A percentile compares a stretch with the other conserved stretches of the same genome.
Conservation (phyloP, 176 grass and related monocot species). For the Pharus latifolius region DNA sequence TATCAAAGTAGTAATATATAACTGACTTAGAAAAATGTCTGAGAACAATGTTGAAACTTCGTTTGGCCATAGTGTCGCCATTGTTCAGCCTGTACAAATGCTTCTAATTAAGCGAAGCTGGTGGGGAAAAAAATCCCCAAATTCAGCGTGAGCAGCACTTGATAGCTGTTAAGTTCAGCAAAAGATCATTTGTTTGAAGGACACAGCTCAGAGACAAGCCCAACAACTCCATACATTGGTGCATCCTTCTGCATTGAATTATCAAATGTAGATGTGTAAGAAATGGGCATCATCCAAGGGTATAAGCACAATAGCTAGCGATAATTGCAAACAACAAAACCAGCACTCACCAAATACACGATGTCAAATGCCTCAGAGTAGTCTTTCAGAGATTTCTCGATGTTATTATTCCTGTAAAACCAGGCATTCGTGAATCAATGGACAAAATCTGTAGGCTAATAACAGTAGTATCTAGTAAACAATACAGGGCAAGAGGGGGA, state of each 20-base stretch:
- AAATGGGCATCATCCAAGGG: background rate
- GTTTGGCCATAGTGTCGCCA: background rate
- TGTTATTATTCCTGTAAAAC: constrained; percentile 63
- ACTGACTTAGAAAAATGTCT: background rate
- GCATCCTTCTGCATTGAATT: constrained; percentile 57
- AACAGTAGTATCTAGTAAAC: background rate
- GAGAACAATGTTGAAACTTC: background rate
- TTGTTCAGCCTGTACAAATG: constrained; percentile 9
- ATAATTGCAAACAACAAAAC: background rate
- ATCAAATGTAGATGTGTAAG: background rate
- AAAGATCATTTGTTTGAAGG: constrained; percentile 18
- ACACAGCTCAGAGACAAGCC: constrained; percentile 60
- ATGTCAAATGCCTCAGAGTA: constrained; percentile 75
- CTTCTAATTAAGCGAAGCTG: constrained; percentile 2
- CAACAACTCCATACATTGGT: constrained; percentile 63
- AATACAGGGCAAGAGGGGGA: background rate
- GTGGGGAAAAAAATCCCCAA: background rate
- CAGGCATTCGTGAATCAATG: background rate
- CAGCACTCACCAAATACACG: constrained; percentile 62
- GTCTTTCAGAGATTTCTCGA: constrained; percentile 69
- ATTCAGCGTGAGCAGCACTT: background rate
- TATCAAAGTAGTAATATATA: background rate
- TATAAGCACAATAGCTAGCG: background rate
- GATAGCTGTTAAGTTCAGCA: background rate
- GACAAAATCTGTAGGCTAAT: background rate